A percentile compares a stretch with the other conserved stretches of the same genome.
These are phyloP conservation scores for Botrytis squamosa DNA, from an alignment of 2,329 filamentous ascomycete species.

Conservation along the genomic window DNA sequence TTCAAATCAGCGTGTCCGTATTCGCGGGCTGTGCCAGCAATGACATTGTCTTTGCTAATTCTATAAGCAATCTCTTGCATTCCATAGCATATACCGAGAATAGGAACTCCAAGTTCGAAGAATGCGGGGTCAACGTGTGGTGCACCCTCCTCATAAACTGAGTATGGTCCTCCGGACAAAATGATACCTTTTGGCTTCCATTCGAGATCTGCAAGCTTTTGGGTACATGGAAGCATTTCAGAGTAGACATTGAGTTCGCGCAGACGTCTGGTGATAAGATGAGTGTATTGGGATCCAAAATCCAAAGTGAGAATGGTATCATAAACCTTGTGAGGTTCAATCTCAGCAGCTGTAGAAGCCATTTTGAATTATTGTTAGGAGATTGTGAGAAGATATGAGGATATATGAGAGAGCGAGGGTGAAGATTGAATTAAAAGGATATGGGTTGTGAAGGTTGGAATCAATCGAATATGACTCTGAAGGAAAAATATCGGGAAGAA, in stretches of 20 bases:
- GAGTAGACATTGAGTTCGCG: conserved; percentile 79
- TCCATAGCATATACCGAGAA: conserved; percentile 46
- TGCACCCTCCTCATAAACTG: conserved; percentile 76
- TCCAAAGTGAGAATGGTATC: conserved; percentile 68
- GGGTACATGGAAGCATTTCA: conserved; percentile 85
- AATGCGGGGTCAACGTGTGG: conserved; percentile 80
- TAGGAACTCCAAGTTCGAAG: conserved; percentile 51
- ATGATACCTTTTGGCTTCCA: conserved; percentile 86
- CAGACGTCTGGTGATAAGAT: conserved; percentile 64
- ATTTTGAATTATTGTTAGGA: background rate
- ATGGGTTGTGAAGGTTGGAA: background rate
- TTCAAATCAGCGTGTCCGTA: conserved; percentile 48
- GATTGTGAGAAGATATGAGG: background rate
- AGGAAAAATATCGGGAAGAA: conserved; percentile 12
- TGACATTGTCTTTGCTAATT: conserved; percentile 60
- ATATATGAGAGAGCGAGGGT: background rate
- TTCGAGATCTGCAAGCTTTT: conserved; percentile 71
- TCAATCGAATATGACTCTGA: background rate
- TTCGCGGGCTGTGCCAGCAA: conserved; percentile 58
- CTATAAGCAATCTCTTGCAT: conserved; percentile 73
- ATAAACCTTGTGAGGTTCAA: conserved; percentile 36
- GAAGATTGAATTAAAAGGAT: background rate
- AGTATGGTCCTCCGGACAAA: conserved; percentile 67
- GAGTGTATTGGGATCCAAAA: conserved; percentile 71
- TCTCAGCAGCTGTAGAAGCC: conserved; percentile 13